Evolutionary conservation across 2,329 filamentous ascomycete species (phyloP), one percentile per base, ranked within the genome.

Genomic region (Aspergillus neotritici): DNA sequence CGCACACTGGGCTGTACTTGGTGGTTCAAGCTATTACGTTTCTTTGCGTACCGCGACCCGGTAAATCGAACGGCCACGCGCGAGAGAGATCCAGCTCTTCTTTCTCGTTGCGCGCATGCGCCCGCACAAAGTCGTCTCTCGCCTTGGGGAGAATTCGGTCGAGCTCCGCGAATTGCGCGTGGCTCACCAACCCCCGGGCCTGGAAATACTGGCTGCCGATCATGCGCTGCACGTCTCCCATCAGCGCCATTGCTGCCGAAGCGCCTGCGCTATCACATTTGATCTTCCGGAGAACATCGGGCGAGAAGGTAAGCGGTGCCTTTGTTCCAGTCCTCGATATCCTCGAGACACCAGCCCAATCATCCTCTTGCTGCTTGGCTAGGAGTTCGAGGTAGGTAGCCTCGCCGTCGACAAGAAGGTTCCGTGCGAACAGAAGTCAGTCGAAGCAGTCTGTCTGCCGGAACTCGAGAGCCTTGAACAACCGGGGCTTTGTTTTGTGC

Each of bases 321-420:
- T 49, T 21, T 25, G 13, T 21, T 15, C 10, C 9, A 4, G 31
- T 40, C 44, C 37, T 44, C 34, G 8, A 34, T 11, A 53, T 49
- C 17, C 47, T 45, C n/a, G 59, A 49, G 34, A 61, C 46, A 15
- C 31, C 43, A 8, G 40, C 25, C 58, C 61, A 62, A 16, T 47
- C 52, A 10, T 44, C 16, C 37, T 46, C 13, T 39, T 63, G 51
- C n/a, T 62, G 44, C 32, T 63, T 52, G 12, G 47, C 55, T 7
- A 63, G 29, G 4, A 34, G 30, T 7, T 29, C 44, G 1, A 49
- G 46, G 31, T 50, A 67, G 7, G 51, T 44, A 31, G 52, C 60
- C 47, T 67, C 63, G 14, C 62, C 62, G 41, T 66, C 60, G 12
- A 65, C 50, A 35, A 66, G 54, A 17, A 66, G 48, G 37, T 62